A percentile compares a stretch with the other conserved stretches of the same genome.
These are phyloP conservation scores for Claviceps sp. DNA, from an alignment of 2,329 filamentous ascomycete genomes.

Conservation along the genomic window DNA sequence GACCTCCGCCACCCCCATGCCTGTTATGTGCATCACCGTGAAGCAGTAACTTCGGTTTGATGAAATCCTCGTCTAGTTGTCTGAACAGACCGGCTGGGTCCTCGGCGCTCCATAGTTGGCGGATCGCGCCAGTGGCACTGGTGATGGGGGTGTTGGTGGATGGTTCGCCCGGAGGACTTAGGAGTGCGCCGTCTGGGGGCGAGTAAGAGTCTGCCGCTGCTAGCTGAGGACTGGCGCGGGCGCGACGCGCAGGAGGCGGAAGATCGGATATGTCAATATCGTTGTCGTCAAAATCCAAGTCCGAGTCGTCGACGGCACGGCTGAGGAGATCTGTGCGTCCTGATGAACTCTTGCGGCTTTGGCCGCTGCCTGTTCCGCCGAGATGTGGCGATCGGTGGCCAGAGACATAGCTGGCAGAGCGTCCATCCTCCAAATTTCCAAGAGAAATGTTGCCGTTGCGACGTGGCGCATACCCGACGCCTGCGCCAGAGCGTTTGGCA, in stretches of 20 bases:
- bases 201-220: background rate
- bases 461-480: conserved; percentile 64
- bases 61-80: conserved; percentile 89
- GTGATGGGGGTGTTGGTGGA: conserved; percentile 28
- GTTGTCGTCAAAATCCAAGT: conserved; percentile 33
- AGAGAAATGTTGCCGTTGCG: conserved; percentile 48
- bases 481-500: conserved; percentile 65
- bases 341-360: conserved; percentile 39
- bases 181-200: conserved; percentile 15
- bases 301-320: conserved; percentile 38
- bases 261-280: conserved; percentile 56
- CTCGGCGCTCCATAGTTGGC: conserved; percentile 69
- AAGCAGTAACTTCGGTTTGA: conserved; percentile 80
- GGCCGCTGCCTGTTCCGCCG: conserved; percentile 20
- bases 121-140: conserved; percentile 64
- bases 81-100: conserved; percentile 84
- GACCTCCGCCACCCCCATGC: conserved; percentile 11
- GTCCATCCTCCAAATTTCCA: conserved; percentile 31
- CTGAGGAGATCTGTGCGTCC: conserved; percentile 39
- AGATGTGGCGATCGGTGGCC: conserved; percentile 37
- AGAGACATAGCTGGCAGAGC: conserved; percentile 37
- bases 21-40: conserved; percentile 42
- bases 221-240: conserved; percentile 14
- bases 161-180: conserved; percentile 17
- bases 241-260: conserved; percentile 42